These are phyloP conservation scores for Cutaneotrichosporon cyanovorans DNA, from an alignment of 1,284 basidiomycete species.

Conservation along the genomic window DNA sequence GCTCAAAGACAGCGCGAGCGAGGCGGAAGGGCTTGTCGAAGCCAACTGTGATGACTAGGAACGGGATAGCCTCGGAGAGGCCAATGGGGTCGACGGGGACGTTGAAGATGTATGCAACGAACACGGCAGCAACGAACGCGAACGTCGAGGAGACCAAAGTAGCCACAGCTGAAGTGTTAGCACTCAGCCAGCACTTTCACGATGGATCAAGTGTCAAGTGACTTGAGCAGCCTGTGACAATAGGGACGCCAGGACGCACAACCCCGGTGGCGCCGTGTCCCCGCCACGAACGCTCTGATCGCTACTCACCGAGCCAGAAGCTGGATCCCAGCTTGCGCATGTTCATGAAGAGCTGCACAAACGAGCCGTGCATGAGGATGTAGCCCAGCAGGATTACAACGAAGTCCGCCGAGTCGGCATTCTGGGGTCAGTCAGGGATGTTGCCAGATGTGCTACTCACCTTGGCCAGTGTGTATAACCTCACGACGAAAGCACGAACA, in stretches of 20 bases:
- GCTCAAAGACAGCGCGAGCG: conserved; percentile 80
- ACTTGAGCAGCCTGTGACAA: not conserved
- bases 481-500: conserved; percentile 63
- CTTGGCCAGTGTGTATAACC: conserved; percentile 82
- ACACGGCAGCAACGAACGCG: conserved; percentile 78
- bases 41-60: conserved; percentile 94
- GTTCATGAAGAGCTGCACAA: conserved; percentile 79
- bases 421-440: conserved; percentile 47
- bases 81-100: conserved; percentile 85
- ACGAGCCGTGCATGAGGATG: conserved; percentile 90
- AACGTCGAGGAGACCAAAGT: conserved; percentile 79
- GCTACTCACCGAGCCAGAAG: conserved; percentile 64
- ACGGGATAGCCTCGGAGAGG: conserved; percentile 89
- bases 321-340: conserved; percentile 79
- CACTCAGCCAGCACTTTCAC: not conserved
- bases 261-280: not conserved
- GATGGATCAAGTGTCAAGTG: not conserved
- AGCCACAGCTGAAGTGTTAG: conserved; percentile 54
- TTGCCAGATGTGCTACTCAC: conserved; percentile 45
- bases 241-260: not conserved
- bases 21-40: conserved; percentile 96
- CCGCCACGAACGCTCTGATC: not conserved
- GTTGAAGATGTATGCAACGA: conserved; percentile 70
- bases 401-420: conserved; percentile 93
- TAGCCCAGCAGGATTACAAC: conserved; percentile 92